Evolutionary conservation across 2,329 filamentous ascomycete species (phyloP), one percentile per base, ranked within the genome.

Genomic region (Cytospora leucostoma): DNA sequence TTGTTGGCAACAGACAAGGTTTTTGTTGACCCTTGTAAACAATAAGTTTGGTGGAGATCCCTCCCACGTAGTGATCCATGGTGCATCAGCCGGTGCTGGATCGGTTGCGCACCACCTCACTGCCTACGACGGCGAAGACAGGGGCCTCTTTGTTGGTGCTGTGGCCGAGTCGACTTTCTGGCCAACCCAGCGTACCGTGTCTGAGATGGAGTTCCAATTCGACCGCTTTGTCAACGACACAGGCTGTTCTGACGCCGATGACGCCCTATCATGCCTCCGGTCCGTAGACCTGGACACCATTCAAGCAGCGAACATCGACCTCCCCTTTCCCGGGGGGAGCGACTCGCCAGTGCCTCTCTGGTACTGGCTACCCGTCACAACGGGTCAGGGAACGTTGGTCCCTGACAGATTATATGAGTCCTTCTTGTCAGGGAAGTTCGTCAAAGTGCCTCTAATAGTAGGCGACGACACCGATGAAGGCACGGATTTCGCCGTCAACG

Each of bases 21-120:
- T n/a, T 19, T 47, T 21, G 8, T 12, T 47, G 44, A 47, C n/a
- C 12, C 8, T 21, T 11, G n/a, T 12, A 17, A 51, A 8, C 4
- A 3, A 15, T 3, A 44, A 79, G 74, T 87, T 87, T 64, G 83
- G 86, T 11, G 86, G 86, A 0, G 81, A 88, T 67, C 82, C 84
- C 0, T 69, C 77, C n/a, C 82, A 84, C 65, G 82, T 88, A 33
- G 82, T 87, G 0, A 80, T 89, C 44, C 82, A 86, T 64, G 85
- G 86, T 2, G 79, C 80, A n/a, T 87, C 83, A 2, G 84, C 86
- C 2, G 86, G 87, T 7, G 85, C 78, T 4, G 85, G 82, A 5
- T 85, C 84, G 11, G 84, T 88, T 0, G 78, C 79, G 5, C 75
- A 79, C 65, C 83, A 84, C 64, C 71, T 85, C 2, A 73, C 77